These are phyloP conservation scores for Yamadazyma siamensis DNA, from an alignment of 1,139 yeast genomes.

Conservation along the genomic window DNA sequence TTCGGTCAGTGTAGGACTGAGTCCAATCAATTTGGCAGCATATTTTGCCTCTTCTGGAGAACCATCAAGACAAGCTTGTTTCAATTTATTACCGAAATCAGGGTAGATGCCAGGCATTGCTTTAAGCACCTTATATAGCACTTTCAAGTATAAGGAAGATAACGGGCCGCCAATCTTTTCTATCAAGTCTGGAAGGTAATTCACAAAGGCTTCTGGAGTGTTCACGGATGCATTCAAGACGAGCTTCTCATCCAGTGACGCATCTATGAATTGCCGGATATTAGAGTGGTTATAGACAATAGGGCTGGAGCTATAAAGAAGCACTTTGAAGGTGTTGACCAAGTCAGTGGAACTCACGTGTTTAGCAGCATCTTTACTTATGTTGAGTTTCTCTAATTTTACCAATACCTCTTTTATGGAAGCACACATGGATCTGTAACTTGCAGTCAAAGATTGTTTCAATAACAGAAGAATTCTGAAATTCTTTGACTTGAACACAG, in stretches of 20 bases:
- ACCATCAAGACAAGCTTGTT: constrained; percentile 49
- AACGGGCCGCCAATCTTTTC: constrained; percentile 29
- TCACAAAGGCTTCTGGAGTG: constrained; percentile 63
- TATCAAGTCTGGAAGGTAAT: constrained; percentile 53
- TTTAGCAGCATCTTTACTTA: constrained; percentile 32
- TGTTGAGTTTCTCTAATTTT: constrained; percentile 51
- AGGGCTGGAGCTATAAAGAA: constrained; percentile 61
- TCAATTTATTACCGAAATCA: constrained; percentile 38
- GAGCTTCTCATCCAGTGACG: constrained; percentile 40
- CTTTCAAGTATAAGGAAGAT: constrained; percentile 38
- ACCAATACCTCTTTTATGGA: constrained; percentile 60
- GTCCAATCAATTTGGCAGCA: constrained; percentile 55
- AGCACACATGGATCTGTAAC: constrained; percentile 55
- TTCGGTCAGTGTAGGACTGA: constrained; percentile 26
- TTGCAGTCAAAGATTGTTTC: constrained; percentile 56
- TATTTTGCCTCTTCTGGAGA: constrained; percentile 63
- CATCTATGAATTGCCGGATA: constrained; percentile 49
- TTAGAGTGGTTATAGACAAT: constrained; percentile 66
- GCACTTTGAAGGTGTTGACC: constrained; percentile 48
- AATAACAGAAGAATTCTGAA: constrained; percentile 55
- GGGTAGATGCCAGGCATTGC: constrained; percentile 43
- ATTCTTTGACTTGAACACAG: constrained; percentile 53
- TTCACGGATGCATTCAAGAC: constrained; percentile 58
- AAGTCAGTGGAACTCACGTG: constrained; percentile 47
- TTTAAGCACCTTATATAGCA: constrained; percentile 58